Percentiles rank a stretch among this genome's conserved stretches.
These are phyloP conservation scores for Cryphonectria japonica DNA, from an alignment of 2,329 filamentous ascomycete genomes.

Conservation along the genomic window DNA sequence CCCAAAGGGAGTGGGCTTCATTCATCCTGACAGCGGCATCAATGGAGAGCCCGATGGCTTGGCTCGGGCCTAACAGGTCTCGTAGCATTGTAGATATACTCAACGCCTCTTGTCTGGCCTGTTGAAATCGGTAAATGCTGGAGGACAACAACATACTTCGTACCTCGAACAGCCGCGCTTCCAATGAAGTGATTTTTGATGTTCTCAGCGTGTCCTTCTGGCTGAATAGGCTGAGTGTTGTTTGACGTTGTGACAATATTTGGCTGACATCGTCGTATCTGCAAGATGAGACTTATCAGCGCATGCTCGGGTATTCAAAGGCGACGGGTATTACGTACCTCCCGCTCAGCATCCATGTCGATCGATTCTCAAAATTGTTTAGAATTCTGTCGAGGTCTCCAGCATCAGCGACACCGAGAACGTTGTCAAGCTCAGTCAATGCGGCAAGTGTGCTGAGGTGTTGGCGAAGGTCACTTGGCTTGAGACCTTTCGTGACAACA, in stretches of 20 bases:
- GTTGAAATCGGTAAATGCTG: constrained; percentile 76
- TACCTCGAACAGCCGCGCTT: constrained; percentile 73
- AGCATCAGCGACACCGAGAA: constrained; percentile 64
- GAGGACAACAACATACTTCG: constrained; percentile 77
- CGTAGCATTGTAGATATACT: constrained; percentile 84
- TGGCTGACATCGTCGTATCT: constrained; percentile 79
- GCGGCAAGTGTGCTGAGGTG: constrained; percentile 69
- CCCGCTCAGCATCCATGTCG: constrained; percentile 81
- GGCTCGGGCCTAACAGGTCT: constrained; percentile 72
- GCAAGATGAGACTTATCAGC: constrained; percentile 36
- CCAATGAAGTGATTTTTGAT: constrained; percentile 62
- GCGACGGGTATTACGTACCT: constrained; percentile 56
- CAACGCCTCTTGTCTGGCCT: constrained; percentile 82
- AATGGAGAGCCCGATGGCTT: constrained; percentile 72
- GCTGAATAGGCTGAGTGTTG: constrained; percentile 78
- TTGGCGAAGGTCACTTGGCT: constrained; percentile 56
- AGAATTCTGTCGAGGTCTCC: constrained; percentile 66
- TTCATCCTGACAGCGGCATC: constrained; percentile 80
- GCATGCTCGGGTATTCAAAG: constrained; percentile 1
- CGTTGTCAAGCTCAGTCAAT: constrained; percentile 80
- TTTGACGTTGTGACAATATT: constrained; percentile 81
- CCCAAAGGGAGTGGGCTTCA: constrained; percentile 88
- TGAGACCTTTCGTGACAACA: constrained; percentile 53
- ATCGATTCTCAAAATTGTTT: constrained; percentile 65
- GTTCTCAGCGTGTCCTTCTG: constrained; percentile 68